Percentiles rank a stretch among this genome's conserved stretches.
phyloP scores from a whole-genome alignment of 805 yeast genomes.

The Myxozyma neglecta region DNA sequence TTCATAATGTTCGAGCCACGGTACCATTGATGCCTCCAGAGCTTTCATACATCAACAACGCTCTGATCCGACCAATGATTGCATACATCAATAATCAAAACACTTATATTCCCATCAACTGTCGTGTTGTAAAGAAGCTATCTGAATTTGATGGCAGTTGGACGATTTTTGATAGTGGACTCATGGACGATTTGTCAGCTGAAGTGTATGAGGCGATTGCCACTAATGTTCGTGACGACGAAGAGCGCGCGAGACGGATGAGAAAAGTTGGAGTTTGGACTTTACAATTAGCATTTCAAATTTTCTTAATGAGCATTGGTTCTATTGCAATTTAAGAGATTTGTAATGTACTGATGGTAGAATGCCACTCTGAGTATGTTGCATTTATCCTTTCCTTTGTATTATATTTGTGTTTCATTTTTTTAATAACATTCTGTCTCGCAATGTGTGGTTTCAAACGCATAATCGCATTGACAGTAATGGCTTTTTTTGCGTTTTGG shows the following conservation, averaged over 20 bases:
- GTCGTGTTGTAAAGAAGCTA: conserved; percentile 74
- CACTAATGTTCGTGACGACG: conserved; percentile 84
- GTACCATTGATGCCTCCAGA: conserved; percentile 88
- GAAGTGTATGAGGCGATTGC: conserved; percentile 91
- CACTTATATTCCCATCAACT: conserved; percentile 83
- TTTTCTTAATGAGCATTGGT: conserved; percentile 56
- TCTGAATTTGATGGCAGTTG: conserved; percentile 92
- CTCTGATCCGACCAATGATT: conserved; percentile 89
- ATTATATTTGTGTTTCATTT: background rate
- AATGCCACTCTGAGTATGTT: background rate
- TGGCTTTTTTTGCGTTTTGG: background rate
- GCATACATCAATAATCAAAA: conserved; percentile 89
- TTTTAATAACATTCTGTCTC: no score
- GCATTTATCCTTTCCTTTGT: background rate
- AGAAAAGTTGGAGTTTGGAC: conserved; percentile 92
- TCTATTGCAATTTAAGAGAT: conserved; percentile 16
- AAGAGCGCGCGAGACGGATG: conserved; percentile 67
- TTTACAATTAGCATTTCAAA: conserved; percentile 76
- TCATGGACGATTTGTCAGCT: conserved; percentile 87
- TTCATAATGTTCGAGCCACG: conserved; percentile 83
- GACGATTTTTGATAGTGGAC: conserved; percentile 87
- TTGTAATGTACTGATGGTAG: background rate
- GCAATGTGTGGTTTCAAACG: no score
- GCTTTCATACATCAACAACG: conserved; percentile 86
- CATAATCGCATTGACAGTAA: no score